Conservation (phyloP, 1,139 yeast species). For the Scheffersomyces illinoinensis region DNA sequence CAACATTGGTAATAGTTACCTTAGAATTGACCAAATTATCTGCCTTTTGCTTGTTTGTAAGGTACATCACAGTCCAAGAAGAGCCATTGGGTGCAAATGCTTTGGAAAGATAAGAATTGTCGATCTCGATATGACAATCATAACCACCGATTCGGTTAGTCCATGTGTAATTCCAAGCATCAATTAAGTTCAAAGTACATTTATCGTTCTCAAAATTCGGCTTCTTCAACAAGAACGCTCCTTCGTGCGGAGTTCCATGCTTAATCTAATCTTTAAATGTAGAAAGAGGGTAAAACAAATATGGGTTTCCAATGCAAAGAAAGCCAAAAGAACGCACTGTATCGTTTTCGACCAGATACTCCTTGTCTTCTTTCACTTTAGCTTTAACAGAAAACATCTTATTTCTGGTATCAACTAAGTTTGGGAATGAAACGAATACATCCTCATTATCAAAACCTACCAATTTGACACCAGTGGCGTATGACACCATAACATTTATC, state of each 20-base stretch:
- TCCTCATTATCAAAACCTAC: not conserved
- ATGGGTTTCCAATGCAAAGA: not conserved
- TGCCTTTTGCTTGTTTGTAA: not conserved
- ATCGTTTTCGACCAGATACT: not conserved
- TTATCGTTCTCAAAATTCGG: not conserved
- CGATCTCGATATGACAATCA: not conserved
- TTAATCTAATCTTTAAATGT: not conserved
- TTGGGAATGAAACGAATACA: not conserved
- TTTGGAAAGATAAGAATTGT: not conserved
- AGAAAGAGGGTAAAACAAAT: not conserved
- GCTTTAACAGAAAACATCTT: constrained; percentile 11
- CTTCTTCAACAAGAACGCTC: not conserved
- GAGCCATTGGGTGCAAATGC: not conserved
- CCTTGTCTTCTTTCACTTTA: not conserved
- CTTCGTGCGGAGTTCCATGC: not conserved
- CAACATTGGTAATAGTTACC: not conserved
- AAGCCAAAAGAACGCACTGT: not conserved
- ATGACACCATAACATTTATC: not conserved
- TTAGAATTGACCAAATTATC: not conserved
- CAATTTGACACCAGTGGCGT: not conserved
- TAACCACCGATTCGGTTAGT: not conserved
- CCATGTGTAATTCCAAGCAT: not conserved
- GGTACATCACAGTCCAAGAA: not conserved
- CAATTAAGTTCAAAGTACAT: not conserved
- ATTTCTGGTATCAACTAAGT: not conserved